Conservation (phyloP, 2,329 filamentous ascomycete species). For the Diplodia corticola region DNA sequence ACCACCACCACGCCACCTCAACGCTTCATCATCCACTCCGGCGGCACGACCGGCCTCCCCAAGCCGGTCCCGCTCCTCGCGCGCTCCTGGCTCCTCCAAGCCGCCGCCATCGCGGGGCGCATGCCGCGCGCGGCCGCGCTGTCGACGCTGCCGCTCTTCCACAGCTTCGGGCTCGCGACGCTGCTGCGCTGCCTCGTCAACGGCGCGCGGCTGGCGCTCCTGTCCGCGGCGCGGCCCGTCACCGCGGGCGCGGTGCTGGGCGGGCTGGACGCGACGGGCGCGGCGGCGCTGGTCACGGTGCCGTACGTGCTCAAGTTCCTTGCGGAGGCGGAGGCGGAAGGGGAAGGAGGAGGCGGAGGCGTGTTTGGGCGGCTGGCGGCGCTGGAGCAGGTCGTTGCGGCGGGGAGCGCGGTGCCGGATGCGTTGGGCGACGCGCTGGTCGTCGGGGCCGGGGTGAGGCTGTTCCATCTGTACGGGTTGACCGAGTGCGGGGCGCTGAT, state of each 20-base stretch:
- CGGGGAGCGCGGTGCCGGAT: constrained; percentile 60
- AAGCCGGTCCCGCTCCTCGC: constrained; percentile 40
- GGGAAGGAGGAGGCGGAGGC: constrained; percentile 34
- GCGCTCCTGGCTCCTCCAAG: constrained; percentile 3
- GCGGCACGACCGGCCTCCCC: constrained; percentile 61
- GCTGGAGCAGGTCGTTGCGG: constrained; percentile 57
- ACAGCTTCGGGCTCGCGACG: constrained; percentile 18
- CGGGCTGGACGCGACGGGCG: not conserved
- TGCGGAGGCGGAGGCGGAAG: constrained; percentile 56
- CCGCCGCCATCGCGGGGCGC: constrained; percentile 9
- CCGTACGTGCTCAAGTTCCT: constrained; percentile 67
- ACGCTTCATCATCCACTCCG: constrained; percentile 40
- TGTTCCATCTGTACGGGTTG: constrained; percentile 52
- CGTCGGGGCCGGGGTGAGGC: constrained; percentile 26
- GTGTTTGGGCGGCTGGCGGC: constrained; percentile 45
- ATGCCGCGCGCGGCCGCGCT: constrained; percentile 8
- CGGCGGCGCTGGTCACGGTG: constrained; percentile 56
- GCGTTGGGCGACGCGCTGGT: constrained; percentile 55
- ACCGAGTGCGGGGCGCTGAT: constrained; percentile 64
- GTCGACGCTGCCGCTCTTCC: constrained; percentile 15
- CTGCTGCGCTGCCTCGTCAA: constrained; percentile 7
- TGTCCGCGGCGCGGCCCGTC: constrained; percentile 13
- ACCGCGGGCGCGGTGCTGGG: not conserved
- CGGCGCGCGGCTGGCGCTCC: not conserved
- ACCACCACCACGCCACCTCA: not conserved